Evolutionary conservation across 2,329 filamentous ascomycete genomes (phyloP), one percentile per base, ranked within the genome.

Genomic region (Cladosporium sp.): DNA sequence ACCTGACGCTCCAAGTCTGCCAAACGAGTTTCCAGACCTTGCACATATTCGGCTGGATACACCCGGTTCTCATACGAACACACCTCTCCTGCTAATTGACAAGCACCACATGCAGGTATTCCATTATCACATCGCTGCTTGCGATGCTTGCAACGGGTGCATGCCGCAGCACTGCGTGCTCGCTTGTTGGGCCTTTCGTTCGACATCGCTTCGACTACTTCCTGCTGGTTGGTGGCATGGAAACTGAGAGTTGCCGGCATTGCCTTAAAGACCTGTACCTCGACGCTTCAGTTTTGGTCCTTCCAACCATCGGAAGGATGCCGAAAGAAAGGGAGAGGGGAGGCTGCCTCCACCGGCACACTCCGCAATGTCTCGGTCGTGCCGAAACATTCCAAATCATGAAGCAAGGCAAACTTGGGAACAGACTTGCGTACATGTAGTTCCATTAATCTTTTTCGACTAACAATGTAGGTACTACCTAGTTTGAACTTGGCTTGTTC

Each of bases 111-210:
- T 32, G 28, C n/a, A 25, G 53, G 53, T 21, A n/a, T 13, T 8
- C 26, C 53, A 14, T 56, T 36, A 28, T 56, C 53, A 34, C 28
- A 56, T 56, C 53, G 53, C 18, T 56, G 53, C 53, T 56, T 56
- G 18, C 53, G 53, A 34, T 56, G 53, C 30, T 56, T 56, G 18
- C 53, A 56, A 18, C 53, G 53, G n/a, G 26, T 56, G 18, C 53
- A 56, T 34, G 53, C 53, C 2, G 53, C 30, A 23, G 53, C 53
- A 36, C 30, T 56, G 11, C 53, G 53, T 23, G 53, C 53, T 56
- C 53, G 53, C n/a, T 56, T 56, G 53, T 34, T 56, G 14, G 28
- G 53, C 26, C 48, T 16, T 14, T 34, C 53, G 28, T 34, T 56
- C 53, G 28, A 34, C 10, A 30, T 32, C 18, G 28, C 30, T 8